These are phyloP conservation scores for Populus nigra DNA, from an alignment of 345 rosid species.

Conservation along the genomic window DNA sequence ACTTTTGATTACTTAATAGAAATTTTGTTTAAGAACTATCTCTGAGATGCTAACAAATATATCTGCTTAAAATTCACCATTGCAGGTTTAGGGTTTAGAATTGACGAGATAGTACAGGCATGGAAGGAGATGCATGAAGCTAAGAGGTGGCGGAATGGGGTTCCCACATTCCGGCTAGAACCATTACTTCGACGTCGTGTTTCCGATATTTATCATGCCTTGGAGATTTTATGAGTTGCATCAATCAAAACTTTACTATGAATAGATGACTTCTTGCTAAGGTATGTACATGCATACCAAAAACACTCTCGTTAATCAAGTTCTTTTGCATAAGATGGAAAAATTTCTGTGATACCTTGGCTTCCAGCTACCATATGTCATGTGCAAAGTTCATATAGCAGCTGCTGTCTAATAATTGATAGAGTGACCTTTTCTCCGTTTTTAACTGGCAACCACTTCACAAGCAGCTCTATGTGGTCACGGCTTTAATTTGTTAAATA, in stretches of 20 bases:
- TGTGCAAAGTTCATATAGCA: neutral
- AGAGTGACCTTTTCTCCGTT: neutral
- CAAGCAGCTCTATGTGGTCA: neutral
- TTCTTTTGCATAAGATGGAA: neutral
- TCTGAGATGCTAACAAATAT: slow-evolving; percentile 12
- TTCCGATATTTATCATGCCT: slow-evolving; percentile 46
- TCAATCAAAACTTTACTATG: neutral
- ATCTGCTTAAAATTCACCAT: slow-evolving; percentile 8
- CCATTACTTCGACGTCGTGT: slow-evolving; percentile 60
- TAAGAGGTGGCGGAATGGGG: slow-evolving; percentile 49
- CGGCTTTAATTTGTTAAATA: neutral
- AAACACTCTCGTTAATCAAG: neutral
- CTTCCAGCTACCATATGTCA: neutral
- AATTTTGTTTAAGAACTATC: neutral
- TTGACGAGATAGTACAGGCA: slow-evolving; percentile 73
- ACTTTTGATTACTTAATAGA: neutral
- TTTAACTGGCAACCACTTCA: neutral
- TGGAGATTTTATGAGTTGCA: slow-evolving; percentile 41
- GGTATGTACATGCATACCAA: neutral
- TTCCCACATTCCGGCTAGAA: slow-evolving; percentile 67
- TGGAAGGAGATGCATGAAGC: slow-evolving; percentile 81
- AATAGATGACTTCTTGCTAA: neutral
- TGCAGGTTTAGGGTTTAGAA: slow-evolving; percentile 62
- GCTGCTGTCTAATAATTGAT: neutral
- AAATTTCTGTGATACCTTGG: neutral